Evolutionary conservation across 495 filamentous ascomycete species (phyloP).

Genomic region (Penicillium antarcticum): DNA sequence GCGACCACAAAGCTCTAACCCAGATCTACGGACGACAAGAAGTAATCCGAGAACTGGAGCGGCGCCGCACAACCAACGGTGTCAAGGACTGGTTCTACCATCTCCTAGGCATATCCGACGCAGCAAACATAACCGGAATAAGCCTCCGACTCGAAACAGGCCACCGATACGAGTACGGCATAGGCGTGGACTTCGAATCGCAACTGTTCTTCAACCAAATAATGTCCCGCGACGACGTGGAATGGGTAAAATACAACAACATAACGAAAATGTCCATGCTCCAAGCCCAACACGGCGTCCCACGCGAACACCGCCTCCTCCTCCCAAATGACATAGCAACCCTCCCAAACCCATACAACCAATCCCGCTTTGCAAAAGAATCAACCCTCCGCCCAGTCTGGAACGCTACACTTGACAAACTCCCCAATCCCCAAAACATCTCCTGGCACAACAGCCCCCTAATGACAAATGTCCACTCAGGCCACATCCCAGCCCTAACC

Average conservation of each 20-base stretch:
- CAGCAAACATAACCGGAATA: slow-evolving; percentile 44
- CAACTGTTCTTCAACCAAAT: slow-evolving; percentile 52
- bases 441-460: slow-evolving; percentile 51
- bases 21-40: slow-evolving; percentile 60
- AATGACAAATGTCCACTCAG: slow-evolving; percentile 51
- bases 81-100: slow-evolving; percentile 46
- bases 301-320: slow-evolving; percentile 40
- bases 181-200: slow-evolving; percentile 56
- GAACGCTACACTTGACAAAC: slow-evolving; percentile 41
- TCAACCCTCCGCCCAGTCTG: slow-evolving; percentile 33
- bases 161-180: slow-evolving; percentile 53
- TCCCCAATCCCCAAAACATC: slow-evolving; percentile 31
- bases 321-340: slow-evolving; percentile 41
- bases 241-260: slow-evolving; percentile 47
- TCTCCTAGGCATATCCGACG: slow-evolving; percentile 42
- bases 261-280: slow-evolving; percentile 35
- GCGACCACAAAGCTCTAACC: slow-evolving; percentile 51
- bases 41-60: slow-evolving; percentile 50
- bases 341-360: slow-evolving; percentile 38
- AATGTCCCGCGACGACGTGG: slow-evolving; percentile 40
- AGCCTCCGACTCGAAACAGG: slow-evolving; percentile 35
- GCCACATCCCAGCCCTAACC: slow-evolving; percentile 45
- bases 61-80: slow-evolving; percentile 32
- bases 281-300: slow-evolving; percentile 40
- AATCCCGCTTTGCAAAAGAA: slow-evolving; percentile 28